phyloP scores from a whole-genome alignment of 1,284 basidiomycete species.

The Chiua sp. region DNA sequence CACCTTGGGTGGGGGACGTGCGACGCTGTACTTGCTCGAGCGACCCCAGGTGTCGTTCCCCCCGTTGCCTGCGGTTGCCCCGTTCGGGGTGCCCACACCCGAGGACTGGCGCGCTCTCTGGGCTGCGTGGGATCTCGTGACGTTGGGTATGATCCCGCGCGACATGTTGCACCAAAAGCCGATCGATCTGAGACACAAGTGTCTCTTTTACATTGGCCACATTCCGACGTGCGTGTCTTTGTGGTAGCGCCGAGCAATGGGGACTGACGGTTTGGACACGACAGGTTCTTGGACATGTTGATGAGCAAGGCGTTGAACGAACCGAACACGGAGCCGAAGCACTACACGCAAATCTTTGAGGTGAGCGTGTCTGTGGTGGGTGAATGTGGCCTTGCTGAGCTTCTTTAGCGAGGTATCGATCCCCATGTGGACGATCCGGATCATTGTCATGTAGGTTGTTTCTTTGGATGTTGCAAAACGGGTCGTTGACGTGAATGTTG shows the following conservation, averaged over 20 bases:
- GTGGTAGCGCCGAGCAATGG: too few relatives aligned
- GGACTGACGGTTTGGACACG: neutral
- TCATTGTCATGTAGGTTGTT: slow-evolving; percentile 72
- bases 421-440: slow-evolving; percentile 91
- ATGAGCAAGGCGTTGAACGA: slow-evolving; percentile 63
- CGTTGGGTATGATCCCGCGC: slow-evolving; percentile 84
- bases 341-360: slow-evolving; percentile 53
- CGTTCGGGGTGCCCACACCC: slow-evolving; percentile 42
- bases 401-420: slow-evolving; percentile 87
- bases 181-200: slow-evolving; percentile 66
- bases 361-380: slow-evolving; percentile 15
- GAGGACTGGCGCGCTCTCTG: slow-evolving; percentile 83
- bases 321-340: slow-evolving; percentile 60
- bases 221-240: slow-evolving; percentile 61
- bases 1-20: slow-evolving; percentile 18
- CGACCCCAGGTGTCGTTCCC: slow-evolving; percentile 72
- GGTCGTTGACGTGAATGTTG: slow-evolving; percentile 36
- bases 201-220: slow-evolving; percentile 91
- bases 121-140: slow-evolving; percentile 89
- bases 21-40: slow-evolving; percentile 72
- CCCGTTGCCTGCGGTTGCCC: slow-evolving; percentile 40
- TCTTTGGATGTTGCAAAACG: neutral
- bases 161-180: slow-evolving; percentile 89
- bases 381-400: neutral
- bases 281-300: slow-evolving; percentile 70